A percentile compares a stretch with the other conserved stretches of the same genome.
Conservation (phyloP, 1,139 yeast genomes). For the Candida pseudoviswanathii region DNA sequence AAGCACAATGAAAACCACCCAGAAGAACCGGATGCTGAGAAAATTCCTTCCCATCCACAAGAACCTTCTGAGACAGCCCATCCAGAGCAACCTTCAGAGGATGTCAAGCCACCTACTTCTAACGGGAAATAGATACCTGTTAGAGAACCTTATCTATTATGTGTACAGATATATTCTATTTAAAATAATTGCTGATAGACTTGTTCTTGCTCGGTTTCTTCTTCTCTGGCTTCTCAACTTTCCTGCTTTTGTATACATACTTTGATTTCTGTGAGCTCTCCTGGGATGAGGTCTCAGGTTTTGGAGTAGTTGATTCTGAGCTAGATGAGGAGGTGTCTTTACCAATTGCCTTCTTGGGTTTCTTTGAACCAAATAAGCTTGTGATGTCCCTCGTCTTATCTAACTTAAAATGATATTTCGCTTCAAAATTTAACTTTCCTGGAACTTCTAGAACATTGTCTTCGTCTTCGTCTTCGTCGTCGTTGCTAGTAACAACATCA, state of each 20-base stretch:
- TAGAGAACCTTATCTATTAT: not conserved
- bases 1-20: not conserved
- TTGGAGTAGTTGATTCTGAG: not conserved
- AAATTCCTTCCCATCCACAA: not conserved
- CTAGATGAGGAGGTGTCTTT: not conserved
- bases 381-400: conserved; percentile 53
- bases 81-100: too few species aligned
- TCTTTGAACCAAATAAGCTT: conserved; percentile 39
- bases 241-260: conserved; percentile 5
- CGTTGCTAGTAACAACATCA: conserved; percentile 20
- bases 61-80: too few species aligned
- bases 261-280: not conserved
- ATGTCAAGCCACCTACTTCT: too few species aligned
- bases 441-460: conserved; percentile 10
- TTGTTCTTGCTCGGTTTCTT: not conserved
- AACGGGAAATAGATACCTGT: too few species aligned
- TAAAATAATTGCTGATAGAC: not conserved
- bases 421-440: conserved; percentile 52
- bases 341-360: conserved; percentile 11
- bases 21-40: conserved; percentile 3
- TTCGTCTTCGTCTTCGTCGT: conserved; percentile 5
- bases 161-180: not conserved
- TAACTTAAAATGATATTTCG: conserved; percentile 53
- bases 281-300: conserved; percentile 1
- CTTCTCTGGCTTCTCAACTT: not conserved